A percentile compares a stretch with the other conserved stretches of the same genome.
These are phyloP conservation scores for Jatropha curcas DNA, from an alignment of 345 rosid species.

Conservation along the genomic window DNA sequence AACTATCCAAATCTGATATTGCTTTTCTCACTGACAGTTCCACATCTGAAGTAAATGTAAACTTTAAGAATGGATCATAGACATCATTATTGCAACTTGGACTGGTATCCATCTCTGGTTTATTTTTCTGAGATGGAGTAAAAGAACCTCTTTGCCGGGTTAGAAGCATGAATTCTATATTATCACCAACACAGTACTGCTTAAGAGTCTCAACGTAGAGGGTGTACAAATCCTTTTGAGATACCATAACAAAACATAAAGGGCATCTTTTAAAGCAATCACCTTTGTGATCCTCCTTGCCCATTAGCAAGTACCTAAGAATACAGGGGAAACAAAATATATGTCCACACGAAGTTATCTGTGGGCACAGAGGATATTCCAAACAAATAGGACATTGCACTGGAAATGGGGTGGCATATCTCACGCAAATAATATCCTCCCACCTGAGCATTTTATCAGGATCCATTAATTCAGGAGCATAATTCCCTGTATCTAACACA, in stretches of 20 bases:
- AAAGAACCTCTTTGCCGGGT: conserved; percentile 73
- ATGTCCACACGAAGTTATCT: conserved; percentile 96
- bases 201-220: conserved; percentile 70
- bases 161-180: conserved; percentile 74
- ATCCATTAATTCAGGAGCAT: conserved; percentile 68
- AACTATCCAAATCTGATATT: conserved; percentile 79
- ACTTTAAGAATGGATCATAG: conserved; percentile 69
- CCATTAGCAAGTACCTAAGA: conserved; percentile 73
- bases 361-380: conserved; percentile 90
- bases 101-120: conserved; percentile 20
- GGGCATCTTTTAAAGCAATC: conserved; percentile 84
- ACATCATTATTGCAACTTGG: conserved; percentile 28
- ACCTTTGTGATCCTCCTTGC: conserved; percentile 60
- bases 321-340: conserved; percentile 94
- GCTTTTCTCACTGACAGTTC: conserved; percentile 83
- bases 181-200: conserved; percentile 62
- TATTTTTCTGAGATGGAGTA: conserved; percentile 47
- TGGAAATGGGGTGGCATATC: conserved; percentile 70
- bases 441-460: conserved; percentile 88
- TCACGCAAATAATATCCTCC: conserved; percentile 89
- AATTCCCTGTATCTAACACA: conserved; percentile 70
- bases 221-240: conserved; percentile 76
- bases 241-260: conserved; percentile 85
- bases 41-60: conserved; percentile 76
- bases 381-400: conserved; percentile 97